phyloP scores from a whole-genome alignment of 2,329 filamentous ascomycete genomes.

The Hortaea sp. region DNA sequence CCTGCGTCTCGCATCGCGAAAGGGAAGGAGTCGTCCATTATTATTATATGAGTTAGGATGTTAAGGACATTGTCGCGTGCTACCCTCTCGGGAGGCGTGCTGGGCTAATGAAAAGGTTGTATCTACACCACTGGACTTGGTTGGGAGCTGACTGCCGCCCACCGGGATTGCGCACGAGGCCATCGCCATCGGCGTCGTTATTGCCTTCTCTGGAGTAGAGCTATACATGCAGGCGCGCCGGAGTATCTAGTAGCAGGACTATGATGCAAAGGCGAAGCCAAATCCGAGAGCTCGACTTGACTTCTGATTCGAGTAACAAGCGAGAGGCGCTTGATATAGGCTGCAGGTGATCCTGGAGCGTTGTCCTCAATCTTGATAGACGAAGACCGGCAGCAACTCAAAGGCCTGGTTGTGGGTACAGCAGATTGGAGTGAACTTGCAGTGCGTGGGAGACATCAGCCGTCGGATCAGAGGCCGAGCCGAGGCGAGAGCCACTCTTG shows the following conservation, averaged over 20 bases:
- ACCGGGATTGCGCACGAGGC: background rate
- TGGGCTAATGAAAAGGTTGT: background rate
- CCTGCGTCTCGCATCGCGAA: background rate
- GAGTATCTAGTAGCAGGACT: background rate
- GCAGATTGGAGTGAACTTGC: background rate
- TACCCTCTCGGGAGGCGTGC: background rate
- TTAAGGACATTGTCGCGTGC: background rate
- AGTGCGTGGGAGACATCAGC: too few species aligned
- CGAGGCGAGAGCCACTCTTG: background rate
- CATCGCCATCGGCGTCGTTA: background rate
- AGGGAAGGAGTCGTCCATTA: background rate
- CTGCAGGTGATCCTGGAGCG: background rate
- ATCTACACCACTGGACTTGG: background rate
- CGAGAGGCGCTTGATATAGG: background rate
- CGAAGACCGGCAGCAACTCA: background rate
- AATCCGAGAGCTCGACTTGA: background rate
- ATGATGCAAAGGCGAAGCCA: slow-evolving; percentile 3
- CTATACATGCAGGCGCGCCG: background rate
- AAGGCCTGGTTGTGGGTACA: background rate
- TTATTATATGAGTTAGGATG: background rate
- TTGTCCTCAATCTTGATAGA: background rate
- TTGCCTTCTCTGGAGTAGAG: background rate
- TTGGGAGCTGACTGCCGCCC: background rate
- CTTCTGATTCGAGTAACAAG: background rate
- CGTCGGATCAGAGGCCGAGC: background rate